phyloP scores from a whole-genome alignment of 495 filamentous ascomycete species.

The Aspergillus sclerotiicarbonarius region DNA sequence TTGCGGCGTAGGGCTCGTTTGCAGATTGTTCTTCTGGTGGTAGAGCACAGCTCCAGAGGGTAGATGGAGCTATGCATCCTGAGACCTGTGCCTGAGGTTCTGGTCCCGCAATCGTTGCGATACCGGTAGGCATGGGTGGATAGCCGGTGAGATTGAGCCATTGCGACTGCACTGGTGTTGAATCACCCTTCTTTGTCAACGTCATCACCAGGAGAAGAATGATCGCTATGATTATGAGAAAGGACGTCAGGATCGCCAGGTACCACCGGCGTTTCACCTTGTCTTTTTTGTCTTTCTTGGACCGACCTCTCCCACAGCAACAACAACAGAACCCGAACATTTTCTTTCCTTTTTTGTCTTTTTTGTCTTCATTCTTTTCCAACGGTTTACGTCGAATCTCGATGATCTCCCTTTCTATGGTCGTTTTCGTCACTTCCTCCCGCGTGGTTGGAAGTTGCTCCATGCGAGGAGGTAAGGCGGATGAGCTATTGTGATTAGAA shows the following conservation, averaged over 20 bases:
- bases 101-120: conserved; percentile 70
- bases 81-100: conserved; percentile 54
- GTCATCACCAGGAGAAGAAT: conserved; percentile 59
- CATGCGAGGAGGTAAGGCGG: conserved; percentile 28
- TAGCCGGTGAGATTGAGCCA: conserved; percentile 86
- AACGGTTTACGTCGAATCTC: conserved; percentile 54
- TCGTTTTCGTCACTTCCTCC: conserved; percentile 25
- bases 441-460: conserved; percentile 22
- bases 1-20: conserved; percentile 56
- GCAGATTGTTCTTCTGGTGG: conserved; percentile 69
- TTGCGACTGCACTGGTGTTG: conserved; percentile 47
- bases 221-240: conserved; percentile 59
- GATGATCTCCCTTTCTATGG: conserved; percentile 38
- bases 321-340: conserved; percentile 47
- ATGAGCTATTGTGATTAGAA: conserved; percentile 15
- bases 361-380: conserved; percentile 58
- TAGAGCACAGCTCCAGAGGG: conserved; percentile 78
- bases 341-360: conserved; percentile 51
- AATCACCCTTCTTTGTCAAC: conserved; percentile 50
- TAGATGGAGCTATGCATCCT: conserved; percentile 64
- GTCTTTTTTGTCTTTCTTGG: conserved; percentile 59
- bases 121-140: conserved; percentile 80
- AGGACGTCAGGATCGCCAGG: conserved; percentile 46
- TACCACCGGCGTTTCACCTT: conserved; percentile 63
- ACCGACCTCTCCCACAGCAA: conserved; percentile 62